Percentiles rank a stretch among this genome's conserved stretches.
Evolutionary conservation across 371 early-diverging fungal species (phyloP).

Genomic region (Apophysomyces variabilis): DNA sequence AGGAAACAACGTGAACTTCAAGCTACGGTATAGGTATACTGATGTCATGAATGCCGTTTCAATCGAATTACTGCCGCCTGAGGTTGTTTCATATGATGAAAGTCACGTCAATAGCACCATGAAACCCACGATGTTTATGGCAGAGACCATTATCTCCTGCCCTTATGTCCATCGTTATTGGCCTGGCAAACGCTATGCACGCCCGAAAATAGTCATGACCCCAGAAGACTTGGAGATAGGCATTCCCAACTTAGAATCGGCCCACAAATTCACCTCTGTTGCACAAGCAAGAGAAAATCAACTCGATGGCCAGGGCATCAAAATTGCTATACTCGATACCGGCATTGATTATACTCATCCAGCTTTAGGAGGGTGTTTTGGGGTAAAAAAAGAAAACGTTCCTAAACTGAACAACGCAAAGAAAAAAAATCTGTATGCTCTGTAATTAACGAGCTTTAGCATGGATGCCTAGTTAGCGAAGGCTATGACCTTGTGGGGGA

Average conservation of each 20-base stretch:
- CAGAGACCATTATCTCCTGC: conserved; percentile 2
- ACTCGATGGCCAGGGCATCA: conserved; percentile 1
- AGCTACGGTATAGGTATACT: conserved; percentile 19
- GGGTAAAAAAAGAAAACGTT: conserved; percentile 20
- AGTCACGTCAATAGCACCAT: background rate
- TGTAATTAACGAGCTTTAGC: conserved; percentile 9
- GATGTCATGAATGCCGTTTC: conserved; percentile 21
- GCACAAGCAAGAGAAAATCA: conserved; percentile 2
- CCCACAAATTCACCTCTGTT: conserved; percentile 16
- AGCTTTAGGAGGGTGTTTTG: conserved; percentile 64
- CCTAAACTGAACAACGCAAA: too few relatives aligned
- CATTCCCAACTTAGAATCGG: conserved; percentile 12
- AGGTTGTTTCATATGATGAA: background rate
- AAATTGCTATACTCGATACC: conserved; percentile 15
- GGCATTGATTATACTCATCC: conserved; percentile 62
- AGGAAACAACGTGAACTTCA: conserved; percentile 1
- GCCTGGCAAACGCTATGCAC: conserved; percentile 16
- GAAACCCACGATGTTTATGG: background rate
- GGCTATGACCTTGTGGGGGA: conserved; percentile 62
- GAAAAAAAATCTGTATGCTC: too few relatives aligned
- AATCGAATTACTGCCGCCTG: conserved; percentile 8
- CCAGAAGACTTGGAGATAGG: conserved; percentile 1
- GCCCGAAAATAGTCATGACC: conserved; percentile 12
- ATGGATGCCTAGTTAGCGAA: conserved; percentile 54
- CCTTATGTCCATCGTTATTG: conserved; percentile 16